Evolutionary conservation across 2,329 filamentous ascomycete genomes (phyloP).

Genomic region (Epichloe sibirici): DNA sequence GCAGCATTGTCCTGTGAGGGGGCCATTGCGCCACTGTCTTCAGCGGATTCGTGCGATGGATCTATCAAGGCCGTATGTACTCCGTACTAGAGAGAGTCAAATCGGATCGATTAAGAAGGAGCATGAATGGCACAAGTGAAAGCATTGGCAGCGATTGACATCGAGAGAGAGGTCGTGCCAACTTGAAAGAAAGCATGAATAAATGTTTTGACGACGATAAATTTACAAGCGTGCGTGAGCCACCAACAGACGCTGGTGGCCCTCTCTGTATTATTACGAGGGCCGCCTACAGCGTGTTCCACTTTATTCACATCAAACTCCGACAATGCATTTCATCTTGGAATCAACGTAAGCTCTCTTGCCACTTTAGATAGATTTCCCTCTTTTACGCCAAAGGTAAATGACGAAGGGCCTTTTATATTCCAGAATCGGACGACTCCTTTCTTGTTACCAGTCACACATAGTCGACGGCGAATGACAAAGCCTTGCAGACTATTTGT

Average conservation of each 20-base stretch:
- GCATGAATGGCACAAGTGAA: neutral
- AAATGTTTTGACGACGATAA: neutral
- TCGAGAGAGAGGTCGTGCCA: neutral
- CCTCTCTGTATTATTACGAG: conserved; percentile 2
- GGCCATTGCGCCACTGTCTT: neutral
- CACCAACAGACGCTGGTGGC: neutral
- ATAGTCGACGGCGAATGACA: too few species aligned
- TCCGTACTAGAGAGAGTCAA: neutral
- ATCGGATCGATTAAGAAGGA: neutral
- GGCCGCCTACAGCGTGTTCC: neutral
- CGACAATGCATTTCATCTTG: neutral
- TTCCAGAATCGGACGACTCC: too few species aligned
- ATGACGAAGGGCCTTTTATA: too few species aligned
- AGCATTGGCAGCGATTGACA: neutral
- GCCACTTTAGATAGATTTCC: too few species aligned
- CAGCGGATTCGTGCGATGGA: neutral
- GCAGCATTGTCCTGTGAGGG: conserved; percentile 6
- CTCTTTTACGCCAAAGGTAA: too few species aligned
- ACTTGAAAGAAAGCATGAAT: neutral
- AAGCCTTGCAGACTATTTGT: too few species aligned
- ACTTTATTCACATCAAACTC: neutral
- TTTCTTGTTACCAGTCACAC: too few species aligned
- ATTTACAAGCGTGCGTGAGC: neutral
- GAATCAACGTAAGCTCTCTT: neutral
- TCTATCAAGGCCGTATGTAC: neutral